Evolutionary conservation across 208 protist species (phyloP).

Genomic region (Leishmania lainsoni): DNA sequence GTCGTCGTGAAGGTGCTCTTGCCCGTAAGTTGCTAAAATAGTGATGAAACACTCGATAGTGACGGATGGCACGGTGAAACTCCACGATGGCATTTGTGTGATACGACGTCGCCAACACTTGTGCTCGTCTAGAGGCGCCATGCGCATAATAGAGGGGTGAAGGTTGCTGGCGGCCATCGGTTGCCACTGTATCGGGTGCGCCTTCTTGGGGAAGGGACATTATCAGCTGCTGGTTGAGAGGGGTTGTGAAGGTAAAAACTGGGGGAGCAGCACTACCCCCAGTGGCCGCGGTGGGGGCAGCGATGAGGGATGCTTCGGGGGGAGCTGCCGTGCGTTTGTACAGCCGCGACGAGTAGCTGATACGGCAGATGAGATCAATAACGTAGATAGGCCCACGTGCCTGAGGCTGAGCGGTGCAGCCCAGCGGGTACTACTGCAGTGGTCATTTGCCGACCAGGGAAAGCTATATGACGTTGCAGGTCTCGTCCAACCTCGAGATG

Average conservation of each 20-base stretch:
- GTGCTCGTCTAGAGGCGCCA: not conserved
- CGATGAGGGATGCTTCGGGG: not conserved
- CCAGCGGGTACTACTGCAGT: constrained; percentile 16
- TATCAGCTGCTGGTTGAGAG: not conserved
- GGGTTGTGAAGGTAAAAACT: not conserved
- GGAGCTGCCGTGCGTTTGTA: not conserved
- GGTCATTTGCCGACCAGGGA: constrained; percentile 15
- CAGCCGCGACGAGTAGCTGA: constrained; percentile 7
- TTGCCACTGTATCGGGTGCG: not conserved
- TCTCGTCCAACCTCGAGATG: constrained; percentile 1
- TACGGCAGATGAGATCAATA: constrained; percentile 22
- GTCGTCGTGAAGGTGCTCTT: not conserved
- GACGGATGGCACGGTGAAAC: not conserved
- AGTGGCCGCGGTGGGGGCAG: not conserved
- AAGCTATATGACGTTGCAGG: constrained; percentile 19
- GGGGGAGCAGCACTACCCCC: not conserved
- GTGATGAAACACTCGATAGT: not conserved
- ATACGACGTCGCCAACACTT: not conserved
- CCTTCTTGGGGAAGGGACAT: not conserved
- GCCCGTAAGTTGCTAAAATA: not conserved
- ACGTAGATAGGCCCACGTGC: constrained; percentile 23
- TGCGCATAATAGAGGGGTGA: not conserved
- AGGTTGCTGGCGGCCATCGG: not conserved
- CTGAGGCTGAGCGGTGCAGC: constrained; percentile 14
- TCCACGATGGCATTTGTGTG: not conserved